Base-by-base conservation (phyloP, 2,329 filamentous ascomycete species). In the Calonectria naviculata region DNA sequence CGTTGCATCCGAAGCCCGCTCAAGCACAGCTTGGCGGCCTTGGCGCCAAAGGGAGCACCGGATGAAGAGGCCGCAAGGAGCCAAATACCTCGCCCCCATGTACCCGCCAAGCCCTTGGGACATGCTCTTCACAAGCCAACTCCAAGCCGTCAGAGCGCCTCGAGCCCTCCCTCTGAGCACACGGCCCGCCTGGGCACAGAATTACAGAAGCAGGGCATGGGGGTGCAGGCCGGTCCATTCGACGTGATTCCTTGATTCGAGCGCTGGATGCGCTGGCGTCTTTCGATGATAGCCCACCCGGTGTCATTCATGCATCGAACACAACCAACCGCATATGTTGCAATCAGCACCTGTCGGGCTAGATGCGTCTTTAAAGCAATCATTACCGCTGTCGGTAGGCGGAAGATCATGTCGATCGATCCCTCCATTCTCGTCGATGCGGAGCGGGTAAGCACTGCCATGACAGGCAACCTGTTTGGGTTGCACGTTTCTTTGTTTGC, bases 91-190 rank as follows among this genome's bases (percentile, higher is more conserved):
- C 19, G 31, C 19, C 9, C 24, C 31, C 17, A 52, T 26, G 62
- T 65, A 65, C 62, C 60, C 28, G 41, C 67, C 49, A 58, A 47
- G 38, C 8, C 15, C 24, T 19, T 28, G 31, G 21, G 34, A 58
- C 65, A 44, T 68, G 46, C 31, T 46, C 44, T 46, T 42, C 34
- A 36, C 34, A 36, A 36, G 34, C 34, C 34, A 36, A 36, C 34
- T 49, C 46, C 38, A 44, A 78, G 66, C 68, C 70, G 74, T n/a
- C n/a, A n/a, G n/a, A 64, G 58, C 54, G 38, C 36, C 31, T 44
- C 24, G 36, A 44, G 65, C 29, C 31, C 21, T 60, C 28, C 28
- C 24, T 31, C 34, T n/a, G n/a, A n/a, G n/a, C n/a, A n/a, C n/a
- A n/a, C n/a, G n/a, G n/a, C n/a, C n/a, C n/a, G n/a, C n/a, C 17